Evolutionary conservation across 2,329 filamentous ascomycete species (phyloP).

Genomic region (Alternaria longipes): DNA sequence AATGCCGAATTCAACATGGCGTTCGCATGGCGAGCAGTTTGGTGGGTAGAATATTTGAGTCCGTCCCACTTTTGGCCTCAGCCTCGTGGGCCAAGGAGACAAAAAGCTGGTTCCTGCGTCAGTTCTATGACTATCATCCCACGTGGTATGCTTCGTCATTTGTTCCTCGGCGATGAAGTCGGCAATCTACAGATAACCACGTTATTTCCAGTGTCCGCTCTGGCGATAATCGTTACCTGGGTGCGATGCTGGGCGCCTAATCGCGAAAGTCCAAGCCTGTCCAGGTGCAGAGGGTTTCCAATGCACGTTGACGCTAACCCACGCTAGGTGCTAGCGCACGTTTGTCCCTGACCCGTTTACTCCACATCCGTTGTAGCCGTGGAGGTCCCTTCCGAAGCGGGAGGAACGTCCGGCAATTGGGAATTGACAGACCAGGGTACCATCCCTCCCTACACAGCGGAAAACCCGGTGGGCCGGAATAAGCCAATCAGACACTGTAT

Average conservation of each 20-base stretch:
- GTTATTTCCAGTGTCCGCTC: neutral
- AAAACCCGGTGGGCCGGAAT: too few relatives aligned
- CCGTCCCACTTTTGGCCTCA: constrained; percentile 1
- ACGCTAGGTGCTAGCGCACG: constrained; percentile 1
- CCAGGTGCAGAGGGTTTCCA: constrained; percentile 6
- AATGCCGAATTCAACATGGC: constrained; percentile 41
- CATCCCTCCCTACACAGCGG: too few relatives aligned
- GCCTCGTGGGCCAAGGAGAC: neutral
- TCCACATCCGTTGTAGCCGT: constrained; percentile 7
- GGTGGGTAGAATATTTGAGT: constrained; percentile 9
- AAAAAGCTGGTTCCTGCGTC: neutral
- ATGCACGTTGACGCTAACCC: constrained; percentile 12
- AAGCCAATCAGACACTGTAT: too few relatives aligned
- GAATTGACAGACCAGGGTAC: constrained; percentile 11
- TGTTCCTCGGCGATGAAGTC: constrained; percentile 1
- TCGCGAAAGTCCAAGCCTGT: neutral
- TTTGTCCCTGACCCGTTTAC: constrained; percentile 15
- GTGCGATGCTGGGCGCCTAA: neutral
- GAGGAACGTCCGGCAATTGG: constrained; percentile 14
- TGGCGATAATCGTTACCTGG: neutral
- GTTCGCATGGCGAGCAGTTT: constrained; percentile 18
- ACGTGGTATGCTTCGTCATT: neutral
- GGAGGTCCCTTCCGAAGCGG: constrained; percentile 15
- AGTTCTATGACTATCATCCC: neutral
- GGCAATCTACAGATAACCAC: constrained; percentile 12